Conservation (phyloP, 208 protist species). For the Naegleria lovaniensis region DNA sequence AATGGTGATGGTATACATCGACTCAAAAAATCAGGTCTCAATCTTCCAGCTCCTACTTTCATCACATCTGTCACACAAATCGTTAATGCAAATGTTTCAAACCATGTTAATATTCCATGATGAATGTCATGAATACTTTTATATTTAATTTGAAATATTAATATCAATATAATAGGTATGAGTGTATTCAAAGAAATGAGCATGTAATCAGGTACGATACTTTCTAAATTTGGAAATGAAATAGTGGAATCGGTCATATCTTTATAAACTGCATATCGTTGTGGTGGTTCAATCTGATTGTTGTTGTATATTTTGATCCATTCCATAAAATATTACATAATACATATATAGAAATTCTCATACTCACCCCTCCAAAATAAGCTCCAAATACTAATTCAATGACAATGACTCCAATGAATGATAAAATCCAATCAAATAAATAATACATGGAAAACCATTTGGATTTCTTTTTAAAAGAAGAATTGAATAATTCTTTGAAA, state of each 20-base stretch:
- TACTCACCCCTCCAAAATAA: background rate
- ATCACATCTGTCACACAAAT: constrained; percentile 53
- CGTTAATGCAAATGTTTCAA: constrained; percentile 47
- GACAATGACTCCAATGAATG: background rate
- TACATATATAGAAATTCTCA: no score
- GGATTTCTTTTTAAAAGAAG: background rate
- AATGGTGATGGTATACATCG: constrained; percentile 31
- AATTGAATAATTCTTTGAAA: background rate
- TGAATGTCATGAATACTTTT: constrained; percentile 47
- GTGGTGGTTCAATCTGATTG: background rate
- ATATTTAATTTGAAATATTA: background rate
- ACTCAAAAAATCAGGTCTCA: constrained; percentile 74
- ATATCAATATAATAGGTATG: background rate
- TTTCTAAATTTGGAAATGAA: background rate
- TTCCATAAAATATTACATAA: no score
- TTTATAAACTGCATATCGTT: background rate
- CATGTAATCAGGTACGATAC: background rate
- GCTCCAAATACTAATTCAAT: background rate
- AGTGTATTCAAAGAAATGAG: background rate
- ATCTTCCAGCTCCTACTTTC: constrained; percentile 72
- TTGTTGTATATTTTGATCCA: no score
- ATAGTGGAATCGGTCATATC: background rate
- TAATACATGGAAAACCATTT: background rate
- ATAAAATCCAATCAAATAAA: constrained; percentile 1
- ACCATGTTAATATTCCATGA: constrained; percentile 41